Evolutionary conservation across 768 basidiomycete species (phyloP).

Genomic region (Suillus clintonianus): DNA sequence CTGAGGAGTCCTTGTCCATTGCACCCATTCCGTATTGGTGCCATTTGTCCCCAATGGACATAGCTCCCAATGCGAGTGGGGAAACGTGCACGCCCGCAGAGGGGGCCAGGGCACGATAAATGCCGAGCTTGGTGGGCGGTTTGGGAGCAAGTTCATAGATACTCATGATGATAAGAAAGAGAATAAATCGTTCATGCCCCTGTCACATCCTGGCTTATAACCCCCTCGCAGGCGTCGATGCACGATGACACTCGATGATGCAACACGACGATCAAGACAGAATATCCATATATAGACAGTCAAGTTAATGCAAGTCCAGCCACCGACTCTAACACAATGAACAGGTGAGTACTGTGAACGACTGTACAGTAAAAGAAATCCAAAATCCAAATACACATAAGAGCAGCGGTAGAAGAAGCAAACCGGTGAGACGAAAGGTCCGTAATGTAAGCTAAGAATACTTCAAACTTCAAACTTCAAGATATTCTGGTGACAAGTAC

Average conservation of each 20-base stretch:
- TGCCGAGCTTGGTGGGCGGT: conserved; percentile 36
- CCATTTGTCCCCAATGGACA: conserved; percentile 52
- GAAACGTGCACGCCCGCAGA: conserved; percentile 49
- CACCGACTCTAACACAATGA: neutral
- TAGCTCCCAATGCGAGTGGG: conserved; percentile 48
- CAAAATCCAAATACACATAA: neutral
- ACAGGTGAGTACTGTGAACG: neutral
- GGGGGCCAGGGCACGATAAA: conserved; percentile 42
- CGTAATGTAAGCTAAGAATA: neutral
- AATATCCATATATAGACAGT: neutral
- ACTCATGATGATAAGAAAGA: neutral
- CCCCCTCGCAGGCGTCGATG: neutral
- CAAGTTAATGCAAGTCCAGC: neutral
- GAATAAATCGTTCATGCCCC: neutral
- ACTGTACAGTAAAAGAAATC: neutral
- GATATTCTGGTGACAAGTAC: neutral
- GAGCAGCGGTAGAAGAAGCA: neutral
- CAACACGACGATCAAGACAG: neutral
- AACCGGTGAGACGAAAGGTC: neutral
- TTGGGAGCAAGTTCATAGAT: conserved; percentile 16
- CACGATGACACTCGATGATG: neutral
- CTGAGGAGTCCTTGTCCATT: conserved; percentile 44
- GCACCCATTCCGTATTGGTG: conserved; percentile 35
- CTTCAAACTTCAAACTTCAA: neutral
- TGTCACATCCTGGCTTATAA: neutral